Evolutionary conservation across 1,284 basidiomycete genomes (phyloP).

Genomic region (Trametes versicolor): DNA sequence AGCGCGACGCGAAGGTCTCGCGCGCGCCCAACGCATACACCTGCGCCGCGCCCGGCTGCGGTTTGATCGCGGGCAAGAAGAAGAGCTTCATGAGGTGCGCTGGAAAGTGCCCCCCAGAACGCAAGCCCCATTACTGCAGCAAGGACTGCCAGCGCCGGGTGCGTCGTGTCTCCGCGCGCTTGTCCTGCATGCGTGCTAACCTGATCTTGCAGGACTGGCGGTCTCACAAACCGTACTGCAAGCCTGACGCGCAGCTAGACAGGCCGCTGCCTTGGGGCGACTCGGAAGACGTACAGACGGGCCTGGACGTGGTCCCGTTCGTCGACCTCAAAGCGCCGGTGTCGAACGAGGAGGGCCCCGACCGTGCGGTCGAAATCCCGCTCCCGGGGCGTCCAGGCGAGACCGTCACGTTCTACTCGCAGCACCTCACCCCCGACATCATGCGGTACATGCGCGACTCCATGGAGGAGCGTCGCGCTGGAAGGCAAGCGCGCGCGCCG

Average conservation of each 20-base stretch:
- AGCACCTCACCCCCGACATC: slow-evolving; percentile 10
- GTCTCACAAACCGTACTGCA: slow-evolving; percentile 15
- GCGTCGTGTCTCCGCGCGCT: not conserved
- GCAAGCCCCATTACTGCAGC: slow-evolving; percentile 15
- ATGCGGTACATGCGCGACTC: slow-evolving; percentile 16
- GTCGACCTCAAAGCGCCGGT: not conserved
- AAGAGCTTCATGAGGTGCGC: slow-evolving; percentile 11
- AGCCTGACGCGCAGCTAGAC: slow-evolving; percentile 16
- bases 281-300: not conserved
- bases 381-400: slow-evolving; percentile 5
- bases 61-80: slow-evolving; percentile 6
- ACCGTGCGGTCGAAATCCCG: slow-evolving; percentile 13
- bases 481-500: not conserved
- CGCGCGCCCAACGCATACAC: slow-evolving; percentile 16
- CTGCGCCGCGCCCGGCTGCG: slow-evolving; percentile 9
- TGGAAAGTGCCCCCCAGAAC: slow-evolving; percentile 6
- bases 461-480: slow-evolving; percentile 1
- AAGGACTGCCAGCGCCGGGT: slow-evolving; percentile 17
- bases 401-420: slow-evolving; percentile 4
- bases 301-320: not conserved
- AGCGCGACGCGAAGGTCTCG: slow-evolving; percentile 14
- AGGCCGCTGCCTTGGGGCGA: not conserved
- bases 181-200: not conserved
- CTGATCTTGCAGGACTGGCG: not conserved
- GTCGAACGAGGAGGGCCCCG: slow-evolving; percentile 9